Base-by-base conservation (phyloP, 208 protist genomes). In the Angomonas deanei region DNA sequence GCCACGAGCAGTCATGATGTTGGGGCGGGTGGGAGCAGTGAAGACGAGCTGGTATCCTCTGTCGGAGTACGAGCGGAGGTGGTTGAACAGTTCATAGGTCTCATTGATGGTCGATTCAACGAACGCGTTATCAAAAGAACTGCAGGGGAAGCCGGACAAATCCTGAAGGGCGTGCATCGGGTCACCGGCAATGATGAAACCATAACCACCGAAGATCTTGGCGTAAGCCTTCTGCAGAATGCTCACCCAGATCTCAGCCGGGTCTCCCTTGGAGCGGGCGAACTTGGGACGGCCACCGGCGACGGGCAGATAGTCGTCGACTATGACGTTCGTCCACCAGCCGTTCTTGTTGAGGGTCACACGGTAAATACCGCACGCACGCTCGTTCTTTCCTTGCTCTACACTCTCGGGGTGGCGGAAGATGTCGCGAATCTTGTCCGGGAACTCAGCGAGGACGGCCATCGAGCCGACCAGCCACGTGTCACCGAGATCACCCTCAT, bases 181-280 rank as follows among this genome's bases (percentile, higher is more conserved):
- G 54, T 93, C 80, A 26, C 87, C 87, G 46, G 68, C 66, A 47
- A 72, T 36, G 64, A 93, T 87, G 42, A 61, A 73, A 4, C 56
- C 70, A 64, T 91, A 93, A 48, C 72, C 76, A 53, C 83, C 88
- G 47, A n/a, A 61, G 8, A 91, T 1, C 64, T 91, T 92, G 0
- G 86, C 86, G 42, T 86, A 94, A 1, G 81, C 88, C 68, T 94
- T 94, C 64, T 92, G 73, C 48, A 92, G 48, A 26, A 94, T 48
- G 19, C 63, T 67, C 39, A 91, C 68, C 88, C 88, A 92, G 53
- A 93, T 34, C 70, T 91, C 84, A 58, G 76, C 70, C 39, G 68
- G 63, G 47, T 90, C 82, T 52, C 69, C 64, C n/a, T 47, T 32
- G 31, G 74, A 74, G 32, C 79, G 69, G 19, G 66, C 70, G 57